A percentile compares a stretch with the other conserved stretches of the same genome.
Evolutionary conservation across 1,139 yeast species (phyloP).

Genomic region (Diutina mesorugosa): DNA sequence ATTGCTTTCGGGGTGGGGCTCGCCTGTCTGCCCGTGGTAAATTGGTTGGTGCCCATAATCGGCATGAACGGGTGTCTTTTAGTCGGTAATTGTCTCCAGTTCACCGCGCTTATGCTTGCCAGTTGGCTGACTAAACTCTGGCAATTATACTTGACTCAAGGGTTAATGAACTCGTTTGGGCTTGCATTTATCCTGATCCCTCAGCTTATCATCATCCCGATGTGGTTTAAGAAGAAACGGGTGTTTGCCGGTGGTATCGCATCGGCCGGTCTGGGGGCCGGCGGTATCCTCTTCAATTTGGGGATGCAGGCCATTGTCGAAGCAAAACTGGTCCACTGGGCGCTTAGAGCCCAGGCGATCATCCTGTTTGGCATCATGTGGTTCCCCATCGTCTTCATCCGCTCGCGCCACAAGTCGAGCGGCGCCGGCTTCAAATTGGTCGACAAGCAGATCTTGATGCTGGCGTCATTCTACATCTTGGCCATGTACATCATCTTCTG

Average conservation of each 20-base stretch:
- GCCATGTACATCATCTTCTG: constrained; percentile 17
- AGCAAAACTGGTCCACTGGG: constrained; percentile 25
- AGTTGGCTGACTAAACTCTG: constrained; percentile 36
- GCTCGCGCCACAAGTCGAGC: constrained; percentile 13
- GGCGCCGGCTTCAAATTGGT: constrained; percentile 12
- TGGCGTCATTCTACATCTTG: constrained; percentile 18
- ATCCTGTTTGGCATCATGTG: constrained; percentile 17
- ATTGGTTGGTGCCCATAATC: constrained; percentile 22
- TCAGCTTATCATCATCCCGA: constrained; percentile 17
- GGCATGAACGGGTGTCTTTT: constrained; percentile 26
- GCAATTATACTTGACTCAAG: constrained; percentile 41
- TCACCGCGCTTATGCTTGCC: constrained; percentile 40
- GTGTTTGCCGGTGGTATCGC: constrained; percentile 24
- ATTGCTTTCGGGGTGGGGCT: constrained; percentile 26
- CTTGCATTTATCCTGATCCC: constrained; percentile 22
- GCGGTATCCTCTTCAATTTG: constrained; percentile 39
- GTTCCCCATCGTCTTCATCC: constrained; percentile 17
- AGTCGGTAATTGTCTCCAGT: constrained; percentile 34
- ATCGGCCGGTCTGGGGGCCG: constrained; percentile 49
- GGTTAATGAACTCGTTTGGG: constrained; percentile 37
- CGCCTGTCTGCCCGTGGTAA: constrained; percentile 24
- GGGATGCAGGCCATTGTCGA: constrained; percentile 25
- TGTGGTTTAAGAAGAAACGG: constrained; percentile 12
- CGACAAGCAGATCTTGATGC: constrained; percentile 13
- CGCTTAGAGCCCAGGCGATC: constrained; percentile 22